Evolutionary conservation across 345 rosid genomes (phyloP).

Genomic region (Ailanthus altissimus): DNA sequence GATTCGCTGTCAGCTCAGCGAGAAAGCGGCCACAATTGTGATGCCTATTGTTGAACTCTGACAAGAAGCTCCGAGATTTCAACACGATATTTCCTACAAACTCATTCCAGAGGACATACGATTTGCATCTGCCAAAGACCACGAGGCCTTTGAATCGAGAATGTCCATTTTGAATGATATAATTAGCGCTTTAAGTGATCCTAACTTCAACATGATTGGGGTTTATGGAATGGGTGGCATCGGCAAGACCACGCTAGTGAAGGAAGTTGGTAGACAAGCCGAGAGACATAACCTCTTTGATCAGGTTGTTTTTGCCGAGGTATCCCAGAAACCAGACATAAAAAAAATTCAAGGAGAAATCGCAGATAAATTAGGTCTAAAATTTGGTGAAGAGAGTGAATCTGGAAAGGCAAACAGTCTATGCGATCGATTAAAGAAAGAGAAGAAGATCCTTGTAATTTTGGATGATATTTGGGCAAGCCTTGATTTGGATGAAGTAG

Average conservation of each 20-base stretch:
- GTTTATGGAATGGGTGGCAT: conserved; percentile 15
- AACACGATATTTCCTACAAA: no score
- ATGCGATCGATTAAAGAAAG: background rate
- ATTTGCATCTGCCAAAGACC: no score
- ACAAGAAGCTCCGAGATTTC: no score
- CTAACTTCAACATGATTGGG: conserved; percentile 17
- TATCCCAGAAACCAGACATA: background rate
- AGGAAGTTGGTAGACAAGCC: background rate
- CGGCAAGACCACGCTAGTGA: background rate
- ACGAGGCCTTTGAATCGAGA: conserved; percentile 17
- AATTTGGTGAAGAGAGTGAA: background rate
- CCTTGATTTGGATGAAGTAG: no score
- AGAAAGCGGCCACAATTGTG: no score
- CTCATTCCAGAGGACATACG: no score
- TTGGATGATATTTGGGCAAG: background rate
- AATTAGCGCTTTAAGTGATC: conserved; percentile 3
- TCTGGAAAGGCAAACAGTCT: background rate
- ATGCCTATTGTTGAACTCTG: no score
- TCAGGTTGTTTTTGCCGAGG: background rate
- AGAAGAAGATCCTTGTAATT: background rate
- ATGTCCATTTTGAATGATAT: background rate
- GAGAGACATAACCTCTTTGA: no score
- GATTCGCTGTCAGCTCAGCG: no score
- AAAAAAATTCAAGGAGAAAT: background rate
- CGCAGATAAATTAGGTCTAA: background rate